Conservation (phyloP, 768 basidiomycete species). For the Kondoa malvinella region DNA sequence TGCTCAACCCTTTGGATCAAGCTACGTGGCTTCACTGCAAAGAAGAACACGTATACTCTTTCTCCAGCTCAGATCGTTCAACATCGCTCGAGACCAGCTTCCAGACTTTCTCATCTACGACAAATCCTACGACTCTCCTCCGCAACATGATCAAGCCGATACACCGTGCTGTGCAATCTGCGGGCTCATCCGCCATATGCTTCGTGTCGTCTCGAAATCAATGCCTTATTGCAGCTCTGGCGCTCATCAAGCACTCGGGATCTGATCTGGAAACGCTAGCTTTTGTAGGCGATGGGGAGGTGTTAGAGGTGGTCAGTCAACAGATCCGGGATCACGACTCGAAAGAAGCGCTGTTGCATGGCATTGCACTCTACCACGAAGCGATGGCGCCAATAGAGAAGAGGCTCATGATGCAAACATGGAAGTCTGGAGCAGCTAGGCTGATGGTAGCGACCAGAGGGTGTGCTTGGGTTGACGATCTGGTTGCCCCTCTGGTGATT, state of each 20-base stretch:
- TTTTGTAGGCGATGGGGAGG: slow-evolving; percentile 37
- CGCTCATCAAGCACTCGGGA: slow-evolving; percentile 69
- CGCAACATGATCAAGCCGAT: slow-evolving; percentile 84
- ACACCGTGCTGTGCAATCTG: slow-evolving; percentile 47
- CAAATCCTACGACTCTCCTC: slow-evolving; percentile 60
- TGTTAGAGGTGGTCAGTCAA: slow-evolving; percentile 44
- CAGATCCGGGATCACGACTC: slow-evolving; percentile 49
- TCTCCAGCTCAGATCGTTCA: slow-evolving; percentile 66
- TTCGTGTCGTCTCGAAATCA: slow-evolving; percentile 77
- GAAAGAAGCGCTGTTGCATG: slow-evolving; percentile 58
- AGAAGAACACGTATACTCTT: slow-evolving; percentile 47
- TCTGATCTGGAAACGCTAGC: slow-evolving; percentile 42
- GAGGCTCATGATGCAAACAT: slow-evolving; percentile 58
- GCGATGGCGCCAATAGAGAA: slow-evolving; percentile 53
- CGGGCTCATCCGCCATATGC: slow-evolving; percentile 43
- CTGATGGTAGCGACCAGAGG: slow-evolving; percentile 70
- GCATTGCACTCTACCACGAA: slow-evolving; percentile 73
- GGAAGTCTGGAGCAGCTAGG: slow-evolving; percentile 56
- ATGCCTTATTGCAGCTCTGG: slow-evolving; percentile 48
- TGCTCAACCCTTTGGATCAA: slow-evolving; percentile 63
- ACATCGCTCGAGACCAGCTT: slow-evolving; percentile 52
- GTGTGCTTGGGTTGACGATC: slow-evolving; percentile 60
- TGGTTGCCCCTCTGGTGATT: slow-evolving; percentile 61
- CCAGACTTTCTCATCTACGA: slow-evolving; percentile 66
- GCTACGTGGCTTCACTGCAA: slow-evolving; percentile 69